Percentiles rank a stretch among this genome's conserved stretches.
Evolutionary conservation across 495 filamentous ascomycete species (phyloP).

Genomic region (Rhizodiscina lignyota): DNA sequence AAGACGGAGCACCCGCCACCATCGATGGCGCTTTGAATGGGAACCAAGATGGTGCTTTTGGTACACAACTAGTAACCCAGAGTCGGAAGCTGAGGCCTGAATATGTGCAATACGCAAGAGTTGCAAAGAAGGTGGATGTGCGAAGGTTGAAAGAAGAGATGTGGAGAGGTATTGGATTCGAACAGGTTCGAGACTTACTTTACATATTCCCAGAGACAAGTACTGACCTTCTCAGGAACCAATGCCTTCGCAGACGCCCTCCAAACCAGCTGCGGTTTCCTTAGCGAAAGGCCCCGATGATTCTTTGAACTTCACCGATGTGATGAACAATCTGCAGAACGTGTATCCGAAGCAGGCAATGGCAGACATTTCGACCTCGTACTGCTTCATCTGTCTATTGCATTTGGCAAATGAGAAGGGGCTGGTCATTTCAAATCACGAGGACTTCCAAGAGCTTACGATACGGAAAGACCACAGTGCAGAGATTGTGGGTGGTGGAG

Average conservation of each 20-base stretch:
- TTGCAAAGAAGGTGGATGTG: slow-evolving; percentile 99
- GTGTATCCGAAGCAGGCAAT: slow-evolving; percentile 75
- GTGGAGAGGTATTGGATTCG: slow-evolving; percentile 74
- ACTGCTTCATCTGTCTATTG: slow-evolving; percentile 90
- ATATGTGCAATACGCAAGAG: slow-evolving; percentile 89
- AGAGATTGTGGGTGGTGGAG: slow-evolving; percentile 7
- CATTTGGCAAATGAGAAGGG: slow-evolving; percentile 98
- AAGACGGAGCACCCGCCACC: slow-evolving; percentile 17
- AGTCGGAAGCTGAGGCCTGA: slow-evolving; percentile 68
- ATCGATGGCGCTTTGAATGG: slow-evolving; percentile 21
- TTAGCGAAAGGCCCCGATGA: slow-evolving; percentile 20
- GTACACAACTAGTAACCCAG: slow-evolving; percentile 85
- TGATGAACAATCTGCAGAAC: slow-evolving; percentile 74
- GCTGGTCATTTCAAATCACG: slow-evolving; percentile 42
- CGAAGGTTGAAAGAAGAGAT: slow-evolving; percentile 86
- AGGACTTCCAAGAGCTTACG: slow-evolving; percentile 22
- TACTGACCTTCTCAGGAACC: not conserved
- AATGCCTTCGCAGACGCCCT: slow-evolving; percentile 3
- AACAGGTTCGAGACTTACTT: slow-evolving; percentile 16
- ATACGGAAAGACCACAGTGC: slow-evolving; percentile 22
- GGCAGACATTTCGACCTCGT: slow-evolving; percentile 91
- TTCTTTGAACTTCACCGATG: slow-evolving; percentile 65
- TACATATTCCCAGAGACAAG: not conserved
- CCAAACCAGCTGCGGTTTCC: slow-evolving; percentile 5
- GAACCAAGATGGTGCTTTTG: slow-evolving; percentile 40